Conservation (phyloP, 2,329 filamentous ascomycete species). For the Colletotrichum orbiculare region DNA sequence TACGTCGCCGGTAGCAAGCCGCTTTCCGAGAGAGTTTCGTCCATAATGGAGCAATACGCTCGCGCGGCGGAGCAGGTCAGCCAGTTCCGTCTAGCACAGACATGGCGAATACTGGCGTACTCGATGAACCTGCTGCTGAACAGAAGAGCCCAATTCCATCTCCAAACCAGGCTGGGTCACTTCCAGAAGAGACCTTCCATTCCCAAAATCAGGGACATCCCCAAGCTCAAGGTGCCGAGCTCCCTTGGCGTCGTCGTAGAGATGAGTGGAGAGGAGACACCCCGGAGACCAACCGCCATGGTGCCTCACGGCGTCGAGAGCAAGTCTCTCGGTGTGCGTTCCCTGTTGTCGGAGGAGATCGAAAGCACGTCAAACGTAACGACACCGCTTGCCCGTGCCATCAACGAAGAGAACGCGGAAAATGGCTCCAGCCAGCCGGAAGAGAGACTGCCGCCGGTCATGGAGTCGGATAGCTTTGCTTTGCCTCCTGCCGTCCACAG, state of each 20-base stretch:
- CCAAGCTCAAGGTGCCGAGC: conserved; percentile 42
- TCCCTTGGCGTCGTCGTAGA: conserved; percentile 40
- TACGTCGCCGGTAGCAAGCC: conserved; percentile 47
- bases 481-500: conserved; percentile 60
- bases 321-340: conserved; percentile 52
- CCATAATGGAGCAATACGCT: conserved; percentile 68
- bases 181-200: conserved; percentile 45
- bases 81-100: conserved; percentile 71
- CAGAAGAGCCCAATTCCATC: conserved; percentile 67
- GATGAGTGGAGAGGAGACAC: conserved; percentile 51
- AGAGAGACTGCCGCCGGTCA: conserved; percentile 58
- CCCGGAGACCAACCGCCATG: conserved; percentile 44
- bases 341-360: conserved; percentile 65
- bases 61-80: conserved; percentile 66
- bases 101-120: conserved; percentile 71
- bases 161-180: conserved; percentile 58
- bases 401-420: conserved; percentile 49
- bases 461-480: conserved; percentile 62
- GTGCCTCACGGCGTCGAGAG: conserved; percentile 45
- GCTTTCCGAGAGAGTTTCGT: conserved; percentile 58
- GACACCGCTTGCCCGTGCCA: conserved; percentile 68
- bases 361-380: conserved; percentile 73
- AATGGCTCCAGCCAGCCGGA: conserved; percentile 44
- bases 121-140: conserved; percentile 65
- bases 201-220: conserved; percentile 43